Conservation (phyloP, 2,329 filamentous ascomycete genomes). For the Teratosphaeriaceae sp. region DNA sequence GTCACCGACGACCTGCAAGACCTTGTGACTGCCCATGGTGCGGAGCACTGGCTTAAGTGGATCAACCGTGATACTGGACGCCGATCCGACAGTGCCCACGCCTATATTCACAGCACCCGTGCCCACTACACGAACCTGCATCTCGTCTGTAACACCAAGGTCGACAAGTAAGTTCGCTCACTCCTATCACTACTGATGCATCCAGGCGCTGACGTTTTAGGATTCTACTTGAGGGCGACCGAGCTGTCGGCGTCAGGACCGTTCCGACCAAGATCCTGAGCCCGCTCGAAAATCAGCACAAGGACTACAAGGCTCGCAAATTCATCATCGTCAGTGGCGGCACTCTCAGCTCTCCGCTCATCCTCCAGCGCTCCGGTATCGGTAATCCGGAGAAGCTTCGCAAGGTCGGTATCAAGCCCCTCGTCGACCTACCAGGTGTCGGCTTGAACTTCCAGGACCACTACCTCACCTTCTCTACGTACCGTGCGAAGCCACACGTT, state of each 20-base stretch:
- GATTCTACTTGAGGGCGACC: constrained; percentile 64
- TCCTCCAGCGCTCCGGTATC: constrained; percentile 69
- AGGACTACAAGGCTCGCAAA: constrained; percentile 62
- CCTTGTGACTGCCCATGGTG: constrained; percentile 58
- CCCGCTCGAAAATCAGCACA: constrained; percentile 45
- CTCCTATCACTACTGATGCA: too few species aligned
- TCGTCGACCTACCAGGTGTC: constrained; percentile 65
- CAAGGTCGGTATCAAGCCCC: constrained; percentile 59
- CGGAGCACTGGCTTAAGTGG: constrained; percentile 81
- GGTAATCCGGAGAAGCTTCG: constrained; percentile 64
- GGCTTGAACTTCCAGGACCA: constrained; percentile 73
- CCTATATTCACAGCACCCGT: constrained; percentile 70
- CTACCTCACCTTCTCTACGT: constrained; percentile 64
- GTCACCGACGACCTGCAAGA: constrained; percentile 70
- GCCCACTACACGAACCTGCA: constrained; percentile 65
- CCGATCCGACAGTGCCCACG: constrained; percentile 69
- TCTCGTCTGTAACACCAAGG: constrained; percentile 67
- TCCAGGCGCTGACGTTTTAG: constrained; percentile 4
- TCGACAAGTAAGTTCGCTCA: constrained; percentile 49
- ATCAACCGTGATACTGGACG: constrained; percentile 56
- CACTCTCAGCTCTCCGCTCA: constrained; percentile 65
- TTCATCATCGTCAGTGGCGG: constrained; percentile 68
- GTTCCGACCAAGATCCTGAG: constrained; percentile 64
- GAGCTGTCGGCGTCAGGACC: constrained; percentile 64
- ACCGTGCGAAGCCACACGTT: constrained; percentile 64